Evolutionary conservation across 2,329 filamentous ascomycete species (phyloP), one percentile per base, ranked within the genome.

Genomic region (Xylaria sp.): DNA sequence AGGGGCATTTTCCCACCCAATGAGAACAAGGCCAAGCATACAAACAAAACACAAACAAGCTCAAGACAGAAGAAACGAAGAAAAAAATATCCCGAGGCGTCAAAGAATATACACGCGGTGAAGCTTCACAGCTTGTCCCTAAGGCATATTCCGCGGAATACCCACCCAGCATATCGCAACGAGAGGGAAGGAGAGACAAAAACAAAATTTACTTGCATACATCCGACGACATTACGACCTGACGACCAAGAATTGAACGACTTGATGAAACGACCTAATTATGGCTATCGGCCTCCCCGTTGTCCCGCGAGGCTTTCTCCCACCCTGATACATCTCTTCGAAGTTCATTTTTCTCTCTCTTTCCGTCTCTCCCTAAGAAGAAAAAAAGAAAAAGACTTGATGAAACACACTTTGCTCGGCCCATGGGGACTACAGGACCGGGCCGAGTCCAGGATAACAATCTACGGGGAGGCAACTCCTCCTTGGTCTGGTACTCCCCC

Each of bases 111-210:
- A 71, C 67, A 70, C 65, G 61, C 66, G 69, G 62, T 64, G 66
- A 70, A 69, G 69, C 69, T 71, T 71, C 69, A 65, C 69, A 70
- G 69, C 69, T 70, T 68, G 69, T 68, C 62, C 61, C 57, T 52
- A 54, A 52, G 66, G 65, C 63, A 68, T 65, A 65, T 66, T 63
- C 64, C 63, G 62, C 64, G 55, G 64, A 67, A 67, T 65, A 66
- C 63, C 63, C 58, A 57, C 56, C 59, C 63, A 65, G 63, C 66
- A 66, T 67, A 51, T 56, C 60, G 63, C 60, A 59, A 66, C 42
- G 40, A 46, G 49, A 56, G 61, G 60, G 53, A 61, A 56, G 46
- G 63, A 62, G 65, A 62, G 59, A 67, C 59, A 67, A 63, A 65
- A 67, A 65, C 66, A n/a, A n/a, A n/a, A n/a, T n/a, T n/a, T n/a